These are phyloP conservation scores for Trifolium dubium DNA, from an alignment of 306 rosid species.

Conservation along the genomic window DNA sequence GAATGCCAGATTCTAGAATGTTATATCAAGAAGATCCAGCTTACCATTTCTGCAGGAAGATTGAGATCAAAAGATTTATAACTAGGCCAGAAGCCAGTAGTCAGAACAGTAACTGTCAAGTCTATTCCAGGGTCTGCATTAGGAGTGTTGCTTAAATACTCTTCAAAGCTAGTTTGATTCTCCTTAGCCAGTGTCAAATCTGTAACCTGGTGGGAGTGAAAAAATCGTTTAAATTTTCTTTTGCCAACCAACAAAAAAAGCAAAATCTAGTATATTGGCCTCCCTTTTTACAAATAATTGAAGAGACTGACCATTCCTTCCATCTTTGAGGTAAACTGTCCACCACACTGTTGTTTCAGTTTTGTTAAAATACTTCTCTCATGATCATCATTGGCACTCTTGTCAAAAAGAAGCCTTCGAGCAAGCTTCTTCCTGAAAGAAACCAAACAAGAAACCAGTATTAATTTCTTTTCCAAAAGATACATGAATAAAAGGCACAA, in stretches of 20 bases:
- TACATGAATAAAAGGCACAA: not conserved
- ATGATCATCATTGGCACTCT: slow-evolving; percentile 93
- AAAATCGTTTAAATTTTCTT: slow-evolving; percentile 26
- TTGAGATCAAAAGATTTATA: slow-evolving; percentile 93
- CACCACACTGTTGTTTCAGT: slow-evolving; percentile 95
- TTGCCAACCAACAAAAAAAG: slow-evolving; percentile 29
- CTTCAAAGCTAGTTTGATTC: slow-evolving; percentile 83
- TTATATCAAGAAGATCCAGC: slow-evolving; percentile 26
- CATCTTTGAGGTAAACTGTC: slow-evolving; percentile 95
- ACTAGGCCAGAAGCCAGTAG: slow-evolving; percentile 98
- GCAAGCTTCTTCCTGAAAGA: slow-evolving; percentile 91
- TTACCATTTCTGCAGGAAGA: slow-evolving; percentile 96
- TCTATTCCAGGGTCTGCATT: slow-evolving; percentile 83
- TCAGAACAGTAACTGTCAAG: slow-evolving; percentile 88
- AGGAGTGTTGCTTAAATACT: slow-evolving; percentile 59
- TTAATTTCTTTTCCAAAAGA: slow-evolving; percentile 34
- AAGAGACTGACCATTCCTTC: slow-evolving; percentile 89
- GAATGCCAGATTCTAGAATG: slow-evolving; percentile 24
- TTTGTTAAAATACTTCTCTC: slow-evolving; percentile 84
- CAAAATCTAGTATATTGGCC: not conserved
- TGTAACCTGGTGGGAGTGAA: slow-evolving; percentile 64
- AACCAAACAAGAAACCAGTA: slow-evolving; percentile 30
- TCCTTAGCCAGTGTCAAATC: slow-evolving; percentile 93
- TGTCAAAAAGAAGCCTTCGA: slow-evolving; percentile 89
- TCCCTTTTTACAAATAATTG: slow-evolving; percentile 24